phyloP scores from a whole-genome alignment of 257 asterid species.

The Nicotiana otophora region DNA sequence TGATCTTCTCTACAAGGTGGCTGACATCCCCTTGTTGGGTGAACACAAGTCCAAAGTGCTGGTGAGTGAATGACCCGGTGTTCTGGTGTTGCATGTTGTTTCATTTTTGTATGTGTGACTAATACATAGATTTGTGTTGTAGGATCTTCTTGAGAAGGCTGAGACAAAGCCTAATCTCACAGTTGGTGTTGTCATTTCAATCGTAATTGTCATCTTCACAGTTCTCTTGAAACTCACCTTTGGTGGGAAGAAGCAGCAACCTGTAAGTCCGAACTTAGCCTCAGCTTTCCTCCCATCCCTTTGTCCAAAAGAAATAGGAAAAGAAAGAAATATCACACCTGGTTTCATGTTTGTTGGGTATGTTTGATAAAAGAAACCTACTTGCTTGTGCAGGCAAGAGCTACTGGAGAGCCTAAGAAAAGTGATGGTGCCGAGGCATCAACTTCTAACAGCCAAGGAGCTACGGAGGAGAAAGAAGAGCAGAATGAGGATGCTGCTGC shows the following conservation, averaged over 20 bases:
- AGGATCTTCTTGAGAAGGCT: constrained; percentile 86
- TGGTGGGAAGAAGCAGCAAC: constrained; percentile 78
- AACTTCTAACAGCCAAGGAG: constrained; percentile 41
- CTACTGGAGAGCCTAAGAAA: constrained; percentile 35
- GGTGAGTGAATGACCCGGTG: constrained; percentile 34
- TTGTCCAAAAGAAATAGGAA: neutral
- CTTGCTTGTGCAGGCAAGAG: constrained; percentile 38
- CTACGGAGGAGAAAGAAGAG: constrained; percentile 51
- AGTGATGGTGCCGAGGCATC: constrained; percentile 49
- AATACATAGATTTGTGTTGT: constrained; percentile 11
- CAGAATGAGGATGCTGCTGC: constrained; percentile 38
- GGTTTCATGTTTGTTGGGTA: neutral
- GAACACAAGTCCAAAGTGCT: constrained; percentile 61
- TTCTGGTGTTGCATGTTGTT: neutral
- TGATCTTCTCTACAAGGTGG: constrained; percentile 72
- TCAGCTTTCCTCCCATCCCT: neutral
- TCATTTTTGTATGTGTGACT: neutral
- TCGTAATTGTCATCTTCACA: constrained; percentile 47
- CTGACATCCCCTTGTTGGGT: constrained; percentile 79
- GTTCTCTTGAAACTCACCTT: constrained; percentile 54
- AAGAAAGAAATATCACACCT: neutral
- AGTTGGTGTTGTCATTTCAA: constrained; percentile 50
- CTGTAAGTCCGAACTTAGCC: constrained; percentile 27
- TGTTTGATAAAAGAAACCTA: neutral
- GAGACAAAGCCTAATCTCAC: constrained; percentile 84